Percentiles rank a stretch among this genome's conserved stretches.
Conservation (phyloP, 805 yeast species). For the Metschnikowia koreensis region DNA sequence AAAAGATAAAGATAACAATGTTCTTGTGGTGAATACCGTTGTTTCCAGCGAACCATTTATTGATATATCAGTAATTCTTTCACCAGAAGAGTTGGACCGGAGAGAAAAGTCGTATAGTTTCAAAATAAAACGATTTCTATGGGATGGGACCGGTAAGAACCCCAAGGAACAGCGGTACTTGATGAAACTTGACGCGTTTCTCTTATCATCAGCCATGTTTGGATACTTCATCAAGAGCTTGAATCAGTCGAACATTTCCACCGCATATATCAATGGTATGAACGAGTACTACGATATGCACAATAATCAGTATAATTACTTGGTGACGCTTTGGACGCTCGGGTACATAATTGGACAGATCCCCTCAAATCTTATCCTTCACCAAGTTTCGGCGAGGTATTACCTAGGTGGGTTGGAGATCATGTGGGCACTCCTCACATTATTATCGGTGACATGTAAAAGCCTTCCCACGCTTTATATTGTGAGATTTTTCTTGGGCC, state of each 20-base stretch:
- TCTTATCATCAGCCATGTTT: slow-evolving; percentile 22
- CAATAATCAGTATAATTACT: slow-evolving; percentile 19
- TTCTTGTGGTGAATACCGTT: background rate
- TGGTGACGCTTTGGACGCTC: slow-evolving; percentile 17
- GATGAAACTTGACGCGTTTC: slow-evolving; percentile 33
- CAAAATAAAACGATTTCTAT: slow-evolving; percentile 26
- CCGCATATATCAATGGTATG: slow-evolving; percentile 22
- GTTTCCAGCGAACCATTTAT: slow-evolving; percentile 6
- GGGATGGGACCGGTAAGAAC: slow-evolving; percentile 41
- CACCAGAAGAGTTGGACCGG: slow-evolving; percentile 20
- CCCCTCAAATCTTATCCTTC: slow-evolving; percentile 29
- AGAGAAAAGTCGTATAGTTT: slow-evolving; percentile 23
- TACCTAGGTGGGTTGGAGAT: slow-evolving; percentile 45
- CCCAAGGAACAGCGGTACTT: slow-evolving; percentile 35
- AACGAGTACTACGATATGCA: slow-evolving; percentile 18
- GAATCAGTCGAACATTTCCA: slow-evolving; percentile 19
- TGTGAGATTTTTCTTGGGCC: slow-evolving; percentile 32
- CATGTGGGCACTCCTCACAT: slow-evolving; percentile 39
- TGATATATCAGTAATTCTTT: slow-evolving; percentile 10
- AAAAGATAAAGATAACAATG: background rate
- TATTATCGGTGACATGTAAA: slow-evolving; percentile 25
- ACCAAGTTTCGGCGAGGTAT: slow-evolving; percentile 40
- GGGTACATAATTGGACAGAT: slow-evolving; percentile 20
- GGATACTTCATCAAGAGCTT: slow-evolving; percentile 21
- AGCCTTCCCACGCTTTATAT: slow-evolving; percentile 14